phyloP scores from a whole-genome alignment of 2,329 filamentous ascomycete genomes.

The Beauveria bassiana region DNA sequence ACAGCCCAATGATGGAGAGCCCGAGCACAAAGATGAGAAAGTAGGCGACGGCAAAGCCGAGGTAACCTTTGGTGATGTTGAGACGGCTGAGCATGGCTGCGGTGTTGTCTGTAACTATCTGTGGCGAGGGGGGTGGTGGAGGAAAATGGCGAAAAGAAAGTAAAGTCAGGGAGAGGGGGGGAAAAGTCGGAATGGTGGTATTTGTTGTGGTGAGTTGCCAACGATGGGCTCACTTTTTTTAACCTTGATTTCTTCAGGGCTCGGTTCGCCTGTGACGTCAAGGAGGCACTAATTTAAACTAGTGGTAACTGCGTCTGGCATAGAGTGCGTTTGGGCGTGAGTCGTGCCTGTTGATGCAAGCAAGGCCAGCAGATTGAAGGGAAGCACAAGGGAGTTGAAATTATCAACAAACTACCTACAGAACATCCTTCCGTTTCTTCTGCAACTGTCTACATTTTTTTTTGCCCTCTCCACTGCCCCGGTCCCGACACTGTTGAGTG shows the following conservation, averaged over 20 bases:
- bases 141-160: neutral
- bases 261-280: slow-evolving; percentile 1
- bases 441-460: neutral
- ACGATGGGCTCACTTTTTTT: neutral
- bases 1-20: slow-evolving; percentile 70
- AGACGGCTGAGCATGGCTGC: slow-evolving; percentile 36
- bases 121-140: neutral
- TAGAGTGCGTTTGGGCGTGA: neutral
- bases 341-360: neutral
- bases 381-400: no score
- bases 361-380: no score
- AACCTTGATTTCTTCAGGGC: slow-evolving; percentile 1
- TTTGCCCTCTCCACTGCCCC: neutral
- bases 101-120: neutral
- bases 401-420: no score
- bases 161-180: neutral
- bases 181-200: neutral
- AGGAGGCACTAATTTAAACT: neutral
- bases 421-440: no score
- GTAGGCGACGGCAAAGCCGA: slow-evolving; percentile 57
- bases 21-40: slow-evolving; percentile 70
- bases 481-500: neutral
- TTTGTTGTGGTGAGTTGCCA: neutral
- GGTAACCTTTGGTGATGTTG: slow-evolving; percentile 37
- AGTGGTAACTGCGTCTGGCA: neutral